Evolutionary conservation across 352 stramenopile species (phyloP).

Genomic region (Phytophthora colocasiae): DNA sequence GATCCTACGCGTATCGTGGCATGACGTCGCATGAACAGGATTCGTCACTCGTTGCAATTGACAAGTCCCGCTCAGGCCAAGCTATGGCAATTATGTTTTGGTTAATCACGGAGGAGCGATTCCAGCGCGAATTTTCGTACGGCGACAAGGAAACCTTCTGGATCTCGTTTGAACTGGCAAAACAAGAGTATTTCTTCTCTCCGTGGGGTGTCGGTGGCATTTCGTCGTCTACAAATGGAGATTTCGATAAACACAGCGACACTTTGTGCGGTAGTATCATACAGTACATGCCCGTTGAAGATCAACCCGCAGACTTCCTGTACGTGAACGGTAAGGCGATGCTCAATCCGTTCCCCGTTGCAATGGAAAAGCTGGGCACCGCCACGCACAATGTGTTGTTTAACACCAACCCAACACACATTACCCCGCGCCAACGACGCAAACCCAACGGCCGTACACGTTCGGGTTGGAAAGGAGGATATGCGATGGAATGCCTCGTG

Average conservation of each 20-base stretch:
- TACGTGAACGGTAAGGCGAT: slow-evolving; percentile 70
- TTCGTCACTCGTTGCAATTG: slow-evolving; percentile 66
- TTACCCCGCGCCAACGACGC: slow-evolving; percentile 53
- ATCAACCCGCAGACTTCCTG: slow-evolving; percentile 42
- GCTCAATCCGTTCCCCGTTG: slow-evolving; percentile 53
- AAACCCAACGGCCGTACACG: slow-evolving; percentile 20
- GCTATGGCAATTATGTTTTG: slow-evolving; percentile 65
- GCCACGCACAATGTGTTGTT: slow-evolving; percentile 43
- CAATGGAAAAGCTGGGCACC: slow-evolving; percentile 38
- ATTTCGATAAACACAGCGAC: slow-evolving; percentile 56
- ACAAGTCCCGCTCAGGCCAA: slow-evolving; percentile 55
- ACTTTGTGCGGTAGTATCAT: slow-evolving; percentile 72
- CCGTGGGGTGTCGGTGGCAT: slow-evolving; percentile 62
- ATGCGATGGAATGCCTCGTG: slow-evolving; percentile 50
- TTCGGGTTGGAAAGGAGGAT: slow-evolving; percentile 24
- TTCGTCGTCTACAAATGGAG: slow-evolving; percentile 49
- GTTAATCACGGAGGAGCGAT: slow-evolving; percentile 64
- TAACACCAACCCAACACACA: slow-evolving; percentile 52
- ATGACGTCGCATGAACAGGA: slow-evolving; percentile 67
- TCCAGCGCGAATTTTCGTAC: slow-evolving; percentile 58
- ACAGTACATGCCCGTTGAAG: slow-evolving; percentile 56
- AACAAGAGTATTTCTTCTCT: slow-evolving; percentile 63
- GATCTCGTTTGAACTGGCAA: slow-evolving; percentile 66
- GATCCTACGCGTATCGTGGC: slow-evolving; percentile 48
- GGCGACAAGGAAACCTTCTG: slow-evolving; percentile 80